A percentile compares a stretch with the other conserved stretches of the same genome.
Evolutionary conservation across 495 filamentous ascomycete species (phyloP).

Genomic region (Terfezia boudieri): DNA sequence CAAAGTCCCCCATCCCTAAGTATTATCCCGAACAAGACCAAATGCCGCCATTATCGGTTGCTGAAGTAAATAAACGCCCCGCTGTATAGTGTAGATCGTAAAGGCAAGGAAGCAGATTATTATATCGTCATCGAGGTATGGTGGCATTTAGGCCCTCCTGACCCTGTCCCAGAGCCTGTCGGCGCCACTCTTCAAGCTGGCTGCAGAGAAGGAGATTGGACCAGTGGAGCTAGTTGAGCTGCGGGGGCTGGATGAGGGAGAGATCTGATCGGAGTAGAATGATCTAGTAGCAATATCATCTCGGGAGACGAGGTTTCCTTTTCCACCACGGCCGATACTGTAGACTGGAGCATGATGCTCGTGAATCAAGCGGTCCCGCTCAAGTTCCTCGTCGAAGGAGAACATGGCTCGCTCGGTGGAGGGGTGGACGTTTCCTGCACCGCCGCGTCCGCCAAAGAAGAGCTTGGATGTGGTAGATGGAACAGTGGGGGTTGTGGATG

Average conservation of each 20-base stretch:
- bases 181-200: constrained; percentile 10
- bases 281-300: constrained; percentile 14
- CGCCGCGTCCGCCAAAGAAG: constrained; percentile 68
- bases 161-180: constrained; percentile 16
- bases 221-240: constrained; percentile 3
- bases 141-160: background rate
- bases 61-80: too few relatives aligned
- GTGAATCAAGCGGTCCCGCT: constrained; percentile 32
- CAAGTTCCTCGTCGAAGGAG: constrained; percentile 81
- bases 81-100: too few relatives aligned
- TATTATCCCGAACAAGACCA: too few relatives aligned
- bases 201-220: constrained; percentile 10
- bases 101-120: too few relatives aligned
- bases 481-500: constrained; percentile 14
- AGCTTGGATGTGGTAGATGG: constrained; percentile 15
- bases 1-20: too few relatives aligned
- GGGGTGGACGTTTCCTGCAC: constrained; percentile 67
- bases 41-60: too few relatives aligned
- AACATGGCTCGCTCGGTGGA: constrained; percentile 45
- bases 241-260: constrained; percentile 6
- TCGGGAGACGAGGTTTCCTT: constrained; percentile 47
- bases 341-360: constrained; percentile 42
- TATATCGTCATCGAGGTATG: too few relatives aligned
- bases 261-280: constrained; percentile 14
- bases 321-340: constrained; percentile 74